Base-by-base conservation (phyloP, 2,329 filamentous ascomycete genomes). In the Cryphonectria nitschkei region DNA sequence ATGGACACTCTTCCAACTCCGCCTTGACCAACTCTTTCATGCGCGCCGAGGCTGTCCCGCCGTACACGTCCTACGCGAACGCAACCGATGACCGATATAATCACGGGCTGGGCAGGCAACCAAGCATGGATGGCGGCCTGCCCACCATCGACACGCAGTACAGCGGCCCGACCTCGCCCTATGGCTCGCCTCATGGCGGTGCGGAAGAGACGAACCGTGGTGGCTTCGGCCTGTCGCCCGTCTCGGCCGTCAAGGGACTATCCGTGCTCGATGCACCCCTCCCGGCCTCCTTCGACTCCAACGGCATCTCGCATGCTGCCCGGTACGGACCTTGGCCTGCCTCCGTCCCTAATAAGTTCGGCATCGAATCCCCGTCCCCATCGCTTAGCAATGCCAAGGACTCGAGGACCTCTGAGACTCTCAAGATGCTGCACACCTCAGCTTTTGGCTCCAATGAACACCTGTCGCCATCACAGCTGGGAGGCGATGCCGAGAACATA, bases 251-350 rank as follows among this genome's bases (percentile, higher is more conserved):
- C 68, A 91, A 89, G 75, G 88, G 87, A 2, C 80, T 97, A n/a
- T 96, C 93, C n/a, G 93, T 97, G 19, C 87, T 98, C 73, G 95
- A 98, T 82, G 96, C 94, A 2, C 94, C 94, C 22, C 87, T 98
- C 11, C 96, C 96, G 1, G 93, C 95, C 11, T 98, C 95, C 0
- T 98, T 98, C 79, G 96, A 98, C 81, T 97, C 94, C 76, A 96
- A 98, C 77, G 95, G 95, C 65, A 93, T 98, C 68, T 98, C 95
- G 14, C 93, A 95, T 79, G 94, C 94, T 73, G 95, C 95, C 26
- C 90, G 94, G 72, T 94, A 95, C 79, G 96, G 93, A 0, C 94
- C 95, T 0, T 94, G 97, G 81, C 95, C 95, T 9, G 93, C 95
- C 0, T 98, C 95, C 0, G 93, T 98, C 14, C 96, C 96, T 13